Conservation (phyloP, 202 grass and related monocot genomes). For the Musa balbisiana region DNA sequence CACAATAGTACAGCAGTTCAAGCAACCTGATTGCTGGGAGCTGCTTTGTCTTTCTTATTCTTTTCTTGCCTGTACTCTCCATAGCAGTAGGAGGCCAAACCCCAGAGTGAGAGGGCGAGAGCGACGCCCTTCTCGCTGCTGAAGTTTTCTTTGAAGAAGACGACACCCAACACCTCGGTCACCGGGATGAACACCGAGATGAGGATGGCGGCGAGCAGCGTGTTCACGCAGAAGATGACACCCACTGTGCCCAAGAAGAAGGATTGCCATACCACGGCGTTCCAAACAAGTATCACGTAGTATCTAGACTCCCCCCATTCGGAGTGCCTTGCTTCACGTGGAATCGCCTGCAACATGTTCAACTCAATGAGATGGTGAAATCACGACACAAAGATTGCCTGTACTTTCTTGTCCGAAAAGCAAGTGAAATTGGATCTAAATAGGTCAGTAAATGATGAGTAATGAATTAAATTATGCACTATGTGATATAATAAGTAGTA, state of each 20-base stretch:
- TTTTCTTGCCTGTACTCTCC: slow-evolving; percentile 49
- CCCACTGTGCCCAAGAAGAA: slow-evolving; percentile 49
- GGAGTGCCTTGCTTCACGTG: slow-evolving; percentile 43
- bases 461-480: too few relatives aligned
- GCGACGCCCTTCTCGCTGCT: slow-evolving; percentile 47
- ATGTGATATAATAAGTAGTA: too few relatives aligned
- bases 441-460: too few relatives aligned
- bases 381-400: background rate
- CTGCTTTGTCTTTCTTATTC: slow-evolving; percentile 19
- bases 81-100: slow-evolving; percentile 73
- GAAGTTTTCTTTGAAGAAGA: slow-evolving; percentile 79
- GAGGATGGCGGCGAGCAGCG: slow-evolving; percentile 58
- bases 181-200: slow-evolving; percentile 39
- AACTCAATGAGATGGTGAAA: background rate
- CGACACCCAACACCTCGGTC: slow-evolving; percentile 42
- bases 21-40: background rate
- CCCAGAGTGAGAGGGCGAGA: slow-evolving; percentile 54
- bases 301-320: slow-evolving; percentile 54
- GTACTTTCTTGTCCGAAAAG: background rate
- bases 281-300: slow-evolving; percentile 48
- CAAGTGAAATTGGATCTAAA: too few relatives aligned
- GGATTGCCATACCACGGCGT: slow-evolving; percentile 47
- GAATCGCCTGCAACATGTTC: slow-evolving; percentile 27
- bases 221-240: slow-evolving; percentile 48
- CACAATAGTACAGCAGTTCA: too few relatives aligned